Evolutionary conservation across 805 yeast genomes (phyloP), one percentile per base, ranked within the genome.

Genomic region (Myxozyma geophila): DNA sequence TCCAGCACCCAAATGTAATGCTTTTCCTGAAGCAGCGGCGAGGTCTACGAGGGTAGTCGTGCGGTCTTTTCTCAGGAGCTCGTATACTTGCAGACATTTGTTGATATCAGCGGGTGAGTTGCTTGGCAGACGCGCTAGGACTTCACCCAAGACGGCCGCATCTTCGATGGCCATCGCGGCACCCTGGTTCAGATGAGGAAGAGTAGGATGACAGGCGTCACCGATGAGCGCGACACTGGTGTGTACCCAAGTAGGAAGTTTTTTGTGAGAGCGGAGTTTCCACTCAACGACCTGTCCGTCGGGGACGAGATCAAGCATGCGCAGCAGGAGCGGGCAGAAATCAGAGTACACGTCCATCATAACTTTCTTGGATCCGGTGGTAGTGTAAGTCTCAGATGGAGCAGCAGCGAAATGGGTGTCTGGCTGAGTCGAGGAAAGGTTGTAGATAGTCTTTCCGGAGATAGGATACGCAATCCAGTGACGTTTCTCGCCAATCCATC

Each of bases 151-250:
- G 7, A 46, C 40, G 69, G 73, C 37, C 70, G 72, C 66, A 37
- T 74, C 76, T 58, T 74, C 76, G 10, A 74, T 60, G 10, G 76
- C 76, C 61, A 69, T 72, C 3, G 75, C 70, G 5, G 76, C 76
- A 28, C 76, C 76, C 37, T 69, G 70, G 9, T 48, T 48, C 2
- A 73, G 63, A 60, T 74, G 72, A 2, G 76, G 76, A 35, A 76
- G 71, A 61, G 76, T 76, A 13, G 78, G 76, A 63, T 76, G 79
- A 39, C 73, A 70, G 1, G 79, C 74, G 60, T 76, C 79, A 1
- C 79, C 79, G 54, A 76, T 66, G 40, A 76, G 67, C n/a, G 74
- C 66, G 19, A 74, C 69, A 3, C 67, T 64, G n/a, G 64, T 49
- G 56, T 71, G 72, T 19, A 69, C 68, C 76, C 76, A 74, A 10